phyloP scores from a whole-genome alignment of 371 early-diverging fungal species.

The Mortierella sp. region DNA sequence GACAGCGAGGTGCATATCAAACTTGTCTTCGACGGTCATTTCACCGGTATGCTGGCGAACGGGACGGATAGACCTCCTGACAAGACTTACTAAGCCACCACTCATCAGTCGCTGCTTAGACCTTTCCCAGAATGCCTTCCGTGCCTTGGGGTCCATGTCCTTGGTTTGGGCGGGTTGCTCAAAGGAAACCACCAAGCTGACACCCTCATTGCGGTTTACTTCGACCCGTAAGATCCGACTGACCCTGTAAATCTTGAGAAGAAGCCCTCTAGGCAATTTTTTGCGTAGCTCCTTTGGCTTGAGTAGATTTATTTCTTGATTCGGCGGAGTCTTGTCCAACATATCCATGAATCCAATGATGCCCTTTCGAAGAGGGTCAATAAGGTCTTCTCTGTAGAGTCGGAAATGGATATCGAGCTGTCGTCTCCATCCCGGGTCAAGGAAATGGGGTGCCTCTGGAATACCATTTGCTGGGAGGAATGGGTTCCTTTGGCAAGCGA shows the following conservation, averaged over 20 bases:
- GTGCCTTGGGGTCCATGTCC: neutral
- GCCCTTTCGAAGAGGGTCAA: conserved; percentile 20
- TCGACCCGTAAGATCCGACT: too few species aligned
- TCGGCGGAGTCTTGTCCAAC: conserved; percentile 3
- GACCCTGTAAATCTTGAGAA: too few species aligned
- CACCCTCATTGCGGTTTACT: too few species aligned
- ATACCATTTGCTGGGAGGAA: conserved; percentile 45
- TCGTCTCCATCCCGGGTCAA: conserved; percentile 47
- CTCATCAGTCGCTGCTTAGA: conserved; percentile 47
- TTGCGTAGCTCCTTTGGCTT: neutral
- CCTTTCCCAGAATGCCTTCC: conserved; percentile 47
- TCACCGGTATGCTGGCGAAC: neutral
- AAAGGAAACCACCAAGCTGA: conserved; percentile 2
- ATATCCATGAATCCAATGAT: conserved; percentile 8
- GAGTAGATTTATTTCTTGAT: neutral
- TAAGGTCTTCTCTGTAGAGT: conserved; percentile 57
- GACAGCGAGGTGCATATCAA: conserved; percentile 54
- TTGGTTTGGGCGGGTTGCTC: conserved; percentile 24
- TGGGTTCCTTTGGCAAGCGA: conserved; percentile 24
- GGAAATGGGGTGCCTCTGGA: conserved; percentile 26
- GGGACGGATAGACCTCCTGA: neutral
- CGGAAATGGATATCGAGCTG: conserved; percentile 59
- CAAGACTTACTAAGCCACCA: conserved; percentile 56
- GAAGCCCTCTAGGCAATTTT: too few species aligned
- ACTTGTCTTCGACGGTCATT: neutral